Evolutionary conservation across 2,329 filamentous ascomycete species (phyloP).

Genomic region (Verticillium dahliae): DNA sequence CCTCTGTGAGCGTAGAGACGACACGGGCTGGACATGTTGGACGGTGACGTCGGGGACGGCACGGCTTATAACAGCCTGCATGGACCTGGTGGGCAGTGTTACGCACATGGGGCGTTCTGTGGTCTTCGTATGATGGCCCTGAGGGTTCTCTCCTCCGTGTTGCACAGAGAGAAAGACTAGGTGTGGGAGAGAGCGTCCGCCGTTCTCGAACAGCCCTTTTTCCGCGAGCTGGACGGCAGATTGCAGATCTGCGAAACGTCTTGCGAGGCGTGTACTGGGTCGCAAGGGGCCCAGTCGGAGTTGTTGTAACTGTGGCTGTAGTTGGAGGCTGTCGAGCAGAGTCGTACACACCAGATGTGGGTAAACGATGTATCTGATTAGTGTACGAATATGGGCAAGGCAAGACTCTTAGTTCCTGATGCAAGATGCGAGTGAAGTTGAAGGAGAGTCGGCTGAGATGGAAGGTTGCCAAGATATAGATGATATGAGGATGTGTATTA

Average conservation of each 20-base stretch:
- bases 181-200: conserved; percentile 3
- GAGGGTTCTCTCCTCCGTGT: neutral
- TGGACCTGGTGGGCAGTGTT: conserved; percentile 20
- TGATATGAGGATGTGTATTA: neutral
- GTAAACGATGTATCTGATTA: neutral
- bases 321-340: neutral
- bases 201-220: conserved; percentile 1
- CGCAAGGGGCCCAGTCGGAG: neutral
- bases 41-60: conserved; percentile 24
- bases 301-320: neutral
- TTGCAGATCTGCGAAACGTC: conserved; percentile 10
- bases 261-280: neutral
- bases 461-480: neutral
- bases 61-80: conserved; percentile 27
- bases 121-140: conserved; percentile 4
- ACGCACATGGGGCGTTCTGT: conserved; percentile 23
- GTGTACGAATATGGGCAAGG: neutral
- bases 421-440: neutral
- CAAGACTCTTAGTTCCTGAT: neutral
- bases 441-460: neutral
- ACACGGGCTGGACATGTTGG: conserved; percentile 23
- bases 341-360: neutral
- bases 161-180: neutral
- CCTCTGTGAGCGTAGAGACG: conserved; percentile 30
- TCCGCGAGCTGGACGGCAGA: conserved; percentile 7